Percentiles rank a stretch among this genome's conserved stretches.
Conservation (phyloP, 805 yeast genomes). For the Metschnikowia peoriensis region DNA sequence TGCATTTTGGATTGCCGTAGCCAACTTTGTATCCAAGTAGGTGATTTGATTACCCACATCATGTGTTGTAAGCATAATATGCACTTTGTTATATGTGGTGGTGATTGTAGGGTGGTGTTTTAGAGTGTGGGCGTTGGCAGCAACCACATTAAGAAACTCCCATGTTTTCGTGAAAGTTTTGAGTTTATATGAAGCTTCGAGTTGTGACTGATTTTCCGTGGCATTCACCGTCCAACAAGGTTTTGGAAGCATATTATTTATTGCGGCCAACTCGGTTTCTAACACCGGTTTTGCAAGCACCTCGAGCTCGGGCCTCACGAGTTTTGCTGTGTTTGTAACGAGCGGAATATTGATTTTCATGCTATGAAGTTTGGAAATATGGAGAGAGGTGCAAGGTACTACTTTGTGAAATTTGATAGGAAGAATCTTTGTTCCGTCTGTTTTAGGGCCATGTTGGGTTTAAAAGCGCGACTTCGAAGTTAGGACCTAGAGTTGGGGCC, state of each 20-base stretch:
- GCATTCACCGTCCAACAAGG: conserved; percentile 9
- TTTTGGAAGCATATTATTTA: conserved; percentile 49
- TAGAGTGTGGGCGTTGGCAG: conserved; percentile 52
- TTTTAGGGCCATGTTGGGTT: too few species aligned
- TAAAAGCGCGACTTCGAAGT: too few species aligned
- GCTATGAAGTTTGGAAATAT: background rate
- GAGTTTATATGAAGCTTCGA: conserved; percentile 42
- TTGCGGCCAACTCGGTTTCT: conserved; percentile 32
- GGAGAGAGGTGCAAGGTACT: background rate
- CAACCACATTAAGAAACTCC: conserved; percentile 59
- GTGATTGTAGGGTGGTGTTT: conserved; percentile 73
- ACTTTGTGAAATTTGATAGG: background rate
- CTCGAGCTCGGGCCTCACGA: conserved; percentile 6
- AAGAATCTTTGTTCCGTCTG: too few species aligned
- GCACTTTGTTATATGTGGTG: conserved; percentile 60
- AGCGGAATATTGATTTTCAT: conserved; percentile 9
- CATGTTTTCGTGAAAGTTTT: conserved; percentile 60
- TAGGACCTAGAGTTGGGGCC: too few species aligned
- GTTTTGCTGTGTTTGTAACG: conserved; percentile 4
- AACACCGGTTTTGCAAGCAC: conserved; percentile 6
- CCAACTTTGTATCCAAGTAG: conserved; percentile 58
- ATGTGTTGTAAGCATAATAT: conserved; percentile 59
- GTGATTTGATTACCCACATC: conserved; percentile 52
- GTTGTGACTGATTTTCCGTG: conserved; percentile 5
- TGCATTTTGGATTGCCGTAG: conserved; percentile 31